phyloP scores from a whole-genome alignment of 805 yeast species.

The Metschnikowia lochheadii region DNA sequence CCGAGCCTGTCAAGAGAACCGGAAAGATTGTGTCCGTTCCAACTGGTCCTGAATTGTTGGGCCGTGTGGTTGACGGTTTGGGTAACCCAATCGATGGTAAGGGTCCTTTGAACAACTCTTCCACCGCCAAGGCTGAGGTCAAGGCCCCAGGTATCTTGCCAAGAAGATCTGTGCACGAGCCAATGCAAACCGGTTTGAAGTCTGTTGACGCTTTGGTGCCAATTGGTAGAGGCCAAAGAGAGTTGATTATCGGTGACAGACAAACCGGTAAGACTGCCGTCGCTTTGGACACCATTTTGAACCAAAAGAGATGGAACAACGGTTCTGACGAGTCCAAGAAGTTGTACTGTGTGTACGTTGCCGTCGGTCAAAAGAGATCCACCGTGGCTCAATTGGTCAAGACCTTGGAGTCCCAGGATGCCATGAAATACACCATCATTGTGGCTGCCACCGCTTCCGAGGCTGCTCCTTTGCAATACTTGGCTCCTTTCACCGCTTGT shows the following conservation, averaged over 20 bases:
- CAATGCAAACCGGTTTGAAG: constrained; percentile 99
- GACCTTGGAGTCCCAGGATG: constrained; percentile 97
- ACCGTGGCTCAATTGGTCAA: constrained; percentile 99
- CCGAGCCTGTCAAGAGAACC: constrained; percentile 99
- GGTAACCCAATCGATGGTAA: constrained; percentile 99
- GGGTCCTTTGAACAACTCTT: constrained; percentile 90
- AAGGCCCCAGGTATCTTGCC: constrained; percentile 99
- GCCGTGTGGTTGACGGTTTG: constrained; percentile 99
- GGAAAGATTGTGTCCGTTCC: constrained; percentile 99
- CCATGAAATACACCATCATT: constrained; percentile 94
- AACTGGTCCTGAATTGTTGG: constrained; percentile 96
- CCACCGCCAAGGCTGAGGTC: constrained; percentile 91
- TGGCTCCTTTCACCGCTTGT: constrained; percentile 99
- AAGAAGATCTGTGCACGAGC: constrained; percentile 97
- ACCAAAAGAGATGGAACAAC: constrained; percentile 98
- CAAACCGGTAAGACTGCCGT: constrained; percentile 99
- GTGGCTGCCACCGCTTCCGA: constrained; percentile 99
- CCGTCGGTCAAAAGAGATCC: constrained; percentile 99
- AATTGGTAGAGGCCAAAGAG: constrained; percentile 99
- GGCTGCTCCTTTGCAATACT: constrained; percentile 99
- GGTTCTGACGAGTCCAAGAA: constrained; percentile 95
- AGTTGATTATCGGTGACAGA: constrained; percentile 99
- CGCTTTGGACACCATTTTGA: constrained; percentile 95
- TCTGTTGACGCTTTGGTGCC: constrained; percentile 99
- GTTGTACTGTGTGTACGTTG: constrained; percentile 99